These are phyloP conservation scores for Scheffersomyces amazonensis DNA, from an alignment of 805 yeast genomes.

Conservation along the genomic window DNA sequence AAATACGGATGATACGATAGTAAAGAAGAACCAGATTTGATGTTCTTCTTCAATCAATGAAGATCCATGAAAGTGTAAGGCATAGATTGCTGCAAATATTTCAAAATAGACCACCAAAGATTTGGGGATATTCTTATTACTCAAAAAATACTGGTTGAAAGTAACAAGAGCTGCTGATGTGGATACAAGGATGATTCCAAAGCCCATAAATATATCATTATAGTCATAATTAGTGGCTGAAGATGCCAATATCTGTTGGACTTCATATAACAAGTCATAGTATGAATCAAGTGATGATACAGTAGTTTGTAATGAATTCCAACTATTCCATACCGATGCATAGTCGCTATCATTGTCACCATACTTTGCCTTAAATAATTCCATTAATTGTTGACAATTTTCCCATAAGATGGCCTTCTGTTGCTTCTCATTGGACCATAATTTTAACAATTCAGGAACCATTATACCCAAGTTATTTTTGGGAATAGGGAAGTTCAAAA, in stretches of 20 bases:
- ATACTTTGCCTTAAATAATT: slow-evolving; percentile 42
- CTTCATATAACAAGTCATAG: slow-evolving; percentile 34
- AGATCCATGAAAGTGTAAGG: slow-evolving; percentile 79
- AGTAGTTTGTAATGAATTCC: slow-evolving; percentile 8
- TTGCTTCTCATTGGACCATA: slow-evolving; percentile 41
- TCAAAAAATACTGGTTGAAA: slow-evolving; percentile 14
- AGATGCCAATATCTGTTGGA: slow-evolving; percentile 52
- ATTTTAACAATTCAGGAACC: slow-evolving; percentile 51
- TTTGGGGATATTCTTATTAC: slow-evolving; percentile 5
- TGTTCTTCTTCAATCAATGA: slow-evolving; percentile 90
- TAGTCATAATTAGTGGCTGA: slow-evolving; percentile 75
- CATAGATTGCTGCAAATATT: slow-evolving; percentile 41
- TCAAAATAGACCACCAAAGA: slow-evolving; percentile 21
- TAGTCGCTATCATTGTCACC: slow-evolving; percentile 13
- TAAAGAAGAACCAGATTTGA: slow-evolving; percentile 83
- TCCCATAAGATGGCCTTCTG: slow-evolving; percentile 41
- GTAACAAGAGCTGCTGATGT: slow-evolving; percentile 23
- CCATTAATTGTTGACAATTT: slow-evolving; percentile 56
- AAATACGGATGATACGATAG: slow-evolving; percentile 12
- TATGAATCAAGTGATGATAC: slow-evolving; percentile 6
- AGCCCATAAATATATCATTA: slow-evolving; percentile 35
- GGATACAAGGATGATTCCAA: slow-evolving; percentile 26
- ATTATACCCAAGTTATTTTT: slow-evolving; percentile 72
- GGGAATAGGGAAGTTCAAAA: slow-evolving; percentile 67
- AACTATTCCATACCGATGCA: slow-evolving; percentile 3